Evolutionary conservation across 2,329 filamentous ascomycete species (phyloP).

Genomic region (Neoscytalidium dimidiatum): DNA sequence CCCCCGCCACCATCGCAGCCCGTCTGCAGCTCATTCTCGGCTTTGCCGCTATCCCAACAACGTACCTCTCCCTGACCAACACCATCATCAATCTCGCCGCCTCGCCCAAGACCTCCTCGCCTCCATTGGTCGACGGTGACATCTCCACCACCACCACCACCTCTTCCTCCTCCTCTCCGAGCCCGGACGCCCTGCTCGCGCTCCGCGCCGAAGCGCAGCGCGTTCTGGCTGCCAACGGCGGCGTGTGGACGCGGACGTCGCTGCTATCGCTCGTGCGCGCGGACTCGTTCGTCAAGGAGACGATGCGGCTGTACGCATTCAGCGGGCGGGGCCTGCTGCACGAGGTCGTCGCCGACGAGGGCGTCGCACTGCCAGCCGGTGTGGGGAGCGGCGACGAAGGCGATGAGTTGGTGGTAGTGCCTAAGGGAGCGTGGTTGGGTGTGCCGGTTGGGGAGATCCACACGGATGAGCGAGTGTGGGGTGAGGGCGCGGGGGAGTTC

Average conservation of each 20-base stretch:
- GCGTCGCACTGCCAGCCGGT: constrained; percentile 27
- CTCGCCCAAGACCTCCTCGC: not conserved
- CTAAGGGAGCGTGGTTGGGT: constrained; percentile 26
- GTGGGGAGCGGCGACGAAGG: not conserved
- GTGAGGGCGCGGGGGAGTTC: constrained; percentile 24
- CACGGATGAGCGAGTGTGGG: constrained; percentile 32
- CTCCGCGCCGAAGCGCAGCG: constrained; percentile 26
- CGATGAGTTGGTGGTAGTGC: constrained; percentile 23
- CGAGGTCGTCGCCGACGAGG: constrained; percentile 29
- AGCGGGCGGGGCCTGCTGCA: constrained; percentile 24
- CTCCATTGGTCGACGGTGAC: no score
- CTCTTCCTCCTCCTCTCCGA: not conserved
- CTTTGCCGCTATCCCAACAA: constrained; percentile 29
- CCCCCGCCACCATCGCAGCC: constrained; percentile 3
- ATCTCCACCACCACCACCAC: not conserved
- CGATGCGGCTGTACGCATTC: constrained; percentile 30
- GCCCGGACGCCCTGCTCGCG: not conserved
- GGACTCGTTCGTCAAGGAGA: constrained; percentile 35
- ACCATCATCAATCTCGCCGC: not conserved
- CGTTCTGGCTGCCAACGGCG: constrained; percentile 20
- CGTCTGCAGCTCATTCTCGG: constrained; percentile 24
- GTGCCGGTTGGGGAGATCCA: constrained; percentile 27
- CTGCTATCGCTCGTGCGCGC: constrained; percentile 24
- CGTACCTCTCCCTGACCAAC: not conserved
- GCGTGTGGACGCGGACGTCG: not conserved